Conservation (phyloP, 306 rosid genomes). For the Acacia confusa region DNA sequence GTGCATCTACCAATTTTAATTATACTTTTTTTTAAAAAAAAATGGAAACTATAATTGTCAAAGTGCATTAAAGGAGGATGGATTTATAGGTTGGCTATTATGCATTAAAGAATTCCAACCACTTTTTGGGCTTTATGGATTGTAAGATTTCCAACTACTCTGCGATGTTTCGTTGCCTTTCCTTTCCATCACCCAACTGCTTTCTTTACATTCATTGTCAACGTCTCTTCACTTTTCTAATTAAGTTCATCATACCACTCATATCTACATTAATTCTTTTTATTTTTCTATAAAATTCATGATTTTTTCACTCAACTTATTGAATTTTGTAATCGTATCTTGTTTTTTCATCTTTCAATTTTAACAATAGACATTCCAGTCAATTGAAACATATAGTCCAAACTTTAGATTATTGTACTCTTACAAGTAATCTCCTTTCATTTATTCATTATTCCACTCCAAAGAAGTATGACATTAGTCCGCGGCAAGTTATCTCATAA, state of each 20-base stretch:
- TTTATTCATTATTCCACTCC: neutral
- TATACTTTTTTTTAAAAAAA: neutral
- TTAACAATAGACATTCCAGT: neutral
- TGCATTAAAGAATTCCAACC: neutral
- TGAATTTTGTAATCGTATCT: neutral
- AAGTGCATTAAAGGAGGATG: neutral
- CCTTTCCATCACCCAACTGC: neutral
- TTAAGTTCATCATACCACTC: neutral
- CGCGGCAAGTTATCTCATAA: no score
- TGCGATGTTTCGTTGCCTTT: neutral
- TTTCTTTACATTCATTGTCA: neutral
- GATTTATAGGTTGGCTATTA: neutral
- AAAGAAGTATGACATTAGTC: neutral
- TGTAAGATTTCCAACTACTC: neutral
- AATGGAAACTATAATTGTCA: neutral
- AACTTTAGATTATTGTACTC: neutral
- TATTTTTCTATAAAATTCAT: neutral
- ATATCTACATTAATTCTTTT: neutral
- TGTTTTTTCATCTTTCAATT: neutral
- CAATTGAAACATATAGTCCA: neutral
- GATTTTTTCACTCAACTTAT: no score
- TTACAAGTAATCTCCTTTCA: neutral
- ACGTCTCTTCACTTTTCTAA: neutral
- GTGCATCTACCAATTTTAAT: no score
- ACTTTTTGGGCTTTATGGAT: neutral